Evolutionary conservation across 371 early-diverging fungal genomes (phyloP).

Genomic region (Syncephalis plumigaleata): DNA sequence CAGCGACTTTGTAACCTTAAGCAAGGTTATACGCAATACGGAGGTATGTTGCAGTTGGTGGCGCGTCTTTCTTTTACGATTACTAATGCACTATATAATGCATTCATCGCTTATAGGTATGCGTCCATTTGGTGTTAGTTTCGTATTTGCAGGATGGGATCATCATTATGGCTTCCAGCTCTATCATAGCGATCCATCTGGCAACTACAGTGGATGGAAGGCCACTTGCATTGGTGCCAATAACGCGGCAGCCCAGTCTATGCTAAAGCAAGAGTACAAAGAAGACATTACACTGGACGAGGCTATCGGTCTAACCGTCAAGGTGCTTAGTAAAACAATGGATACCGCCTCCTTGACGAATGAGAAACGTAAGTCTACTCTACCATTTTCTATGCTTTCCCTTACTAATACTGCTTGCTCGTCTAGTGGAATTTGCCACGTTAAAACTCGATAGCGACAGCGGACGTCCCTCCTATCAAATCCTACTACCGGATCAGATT

Average conservation of each 20-base stretch:
- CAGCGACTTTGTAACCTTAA: conserved; percentile 89
- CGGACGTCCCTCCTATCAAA: conserved; percentile 35
- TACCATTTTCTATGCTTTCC: not conserved
- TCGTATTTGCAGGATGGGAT: conserved; percentile 94
- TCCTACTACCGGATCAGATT: conserved; percentile 52
- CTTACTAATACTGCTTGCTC: not conserved
- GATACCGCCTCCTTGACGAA: conserved; percentile 75
- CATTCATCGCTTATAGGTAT: conserved; percentile 32
- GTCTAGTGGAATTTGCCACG: conserved; percentile 66
- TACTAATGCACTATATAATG: not conserved
- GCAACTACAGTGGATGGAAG: conserved; percentile 98
- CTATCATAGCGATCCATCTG: conserved; percentile 97
- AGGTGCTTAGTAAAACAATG: conserved; percentile 91
- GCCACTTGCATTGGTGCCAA: conserved; percentile 96
- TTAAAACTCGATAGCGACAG: conserved; percentile 24
- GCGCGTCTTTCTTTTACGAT: conserved; percentile 1
- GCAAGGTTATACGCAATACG: conserved; percentile 98
- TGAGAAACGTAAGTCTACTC: conserved; percentile 60
- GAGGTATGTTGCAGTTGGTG: conserved; percentile 29
- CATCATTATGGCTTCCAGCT: conserved; percentile 84
- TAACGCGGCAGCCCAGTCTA: conserved; percentile 73
- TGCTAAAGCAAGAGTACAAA: conserved; percentile 91
- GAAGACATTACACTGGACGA: conserved; percentile 73
- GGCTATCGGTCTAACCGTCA: conserved; percentile 75
- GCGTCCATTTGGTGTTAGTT: conserved; percentile 98